Conservation (phyloP, 2,329 filamentous ascomycete genomes). For the Talaromyces atroroseus region DNA sequence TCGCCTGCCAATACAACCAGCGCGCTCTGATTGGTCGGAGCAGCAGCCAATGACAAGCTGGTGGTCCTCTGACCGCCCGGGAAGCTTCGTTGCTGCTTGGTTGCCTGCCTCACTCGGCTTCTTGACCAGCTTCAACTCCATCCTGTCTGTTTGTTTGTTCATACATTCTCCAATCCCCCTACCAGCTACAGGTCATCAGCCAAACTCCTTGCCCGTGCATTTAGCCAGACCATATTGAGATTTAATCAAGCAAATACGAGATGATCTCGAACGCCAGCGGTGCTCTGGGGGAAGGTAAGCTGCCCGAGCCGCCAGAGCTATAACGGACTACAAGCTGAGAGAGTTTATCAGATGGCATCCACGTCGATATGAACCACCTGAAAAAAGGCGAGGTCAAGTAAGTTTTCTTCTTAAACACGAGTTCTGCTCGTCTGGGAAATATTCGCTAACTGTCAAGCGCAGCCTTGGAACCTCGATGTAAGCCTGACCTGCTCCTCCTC, state of each 20-base stretch:
- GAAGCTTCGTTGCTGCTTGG: constrained; percentile 10
- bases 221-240: neutral
- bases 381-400: constrained; percentile 99
- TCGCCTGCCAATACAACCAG: neutral
- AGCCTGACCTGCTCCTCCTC: constrained; percentile 30
- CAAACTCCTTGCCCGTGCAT: neutral
- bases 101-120: constrained; percentile 13
- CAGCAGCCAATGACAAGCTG: constrained; percentile 8
- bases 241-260: constrained; percentile 11
- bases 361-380: constrained; percentile 96
- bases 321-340: neutral
- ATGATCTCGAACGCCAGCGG: constrained; percentile 41
- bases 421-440: neutral
- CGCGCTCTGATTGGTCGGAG: neutral
- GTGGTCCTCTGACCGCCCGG: constrained; percentile 6
- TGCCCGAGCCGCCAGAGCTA: constrained; percentile 9
- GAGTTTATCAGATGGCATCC: constrained; percentile 77
- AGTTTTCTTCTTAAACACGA: constrained; percentile 33
- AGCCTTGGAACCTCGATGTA: constrained; percentile 98
- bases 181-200: neutral
- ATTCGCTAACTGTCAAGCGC: constrained; percentile 11
- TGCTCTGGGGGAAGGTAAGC: constrained; percentile 41
- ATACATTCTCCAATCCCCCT: neutral
- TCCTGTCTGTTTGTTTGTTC: neutral
- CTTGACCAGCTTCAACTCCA: neutral